phyloP scores from a whole-genome alignment of 495 filamentous ascomycete species.

The Podospora bellae-mahoneyi region DNA sequence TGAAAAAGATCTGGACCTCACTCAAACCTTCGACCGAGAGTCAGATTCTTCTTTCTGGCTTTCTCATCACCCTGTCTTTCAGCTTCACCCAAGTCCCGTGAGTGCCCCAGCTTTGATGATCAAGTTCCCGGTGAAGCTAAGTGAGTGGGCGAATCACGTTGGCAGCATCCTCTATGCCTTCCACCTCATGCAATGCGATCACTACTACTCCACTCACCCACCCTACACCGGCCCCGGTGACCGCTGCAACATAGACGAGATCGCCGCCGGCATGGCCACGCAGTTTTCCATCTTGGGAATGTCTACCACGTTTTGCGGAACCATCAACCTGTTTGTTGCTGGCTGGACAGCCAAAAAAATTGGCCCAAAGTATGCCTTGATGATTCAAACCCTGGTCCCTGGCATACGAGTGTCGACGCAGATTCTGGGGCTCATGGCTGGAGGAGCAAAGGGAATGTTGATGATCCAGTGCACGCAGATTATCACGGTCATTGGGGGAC shows the following conservation, averaged over 20 bases:
- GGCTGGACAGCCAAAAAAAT: conserved; percentile 55
- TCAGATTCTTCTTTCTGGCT: conserved; percentile 49
- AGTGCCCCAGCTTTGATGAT: conserved; percentile 9
- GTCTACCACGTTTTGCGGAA: conserved; percentile 48
- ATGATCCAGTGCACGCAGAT: conserved; percentile 55
- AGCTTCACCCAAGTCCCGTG: conserved; percentile 58
- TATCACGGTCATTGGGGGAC: conserved; percentile 56
- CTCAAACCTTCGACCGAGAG: conserved; percentile 32
- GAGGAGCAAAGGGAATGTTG: conserved; percentile 49
- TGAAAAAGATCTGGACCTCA: background rate
- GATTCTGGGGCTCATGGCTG: conserved; percentile 51
- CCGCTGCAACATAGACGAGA: conserved; percentile 46
- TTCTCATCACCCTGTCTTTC: conserved; percentile 55
- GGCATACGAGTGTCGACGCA: conserved; percentile 53
- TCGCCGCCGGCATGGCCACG: conserved; percentile 54
- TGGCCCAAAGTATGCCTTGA: conserved; percentile 50
- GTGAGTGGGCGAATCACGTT: background rate
- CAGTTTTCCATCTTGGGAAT: conserved; percentile 52
- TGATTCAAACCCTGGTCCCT: conserved; percentile 50
- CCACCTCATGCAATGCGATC: conserved; percentile 56
- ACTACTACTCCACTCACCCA: conserved; percentile 49
- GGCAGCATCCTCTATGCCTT: conserved; percentile 52
- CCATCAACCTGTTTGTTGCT: conserved; percentile 56
- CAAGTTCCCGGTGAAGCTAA: background rate
- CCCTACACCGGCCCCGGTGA: conserved; percentile 34